Conservation (phyloP, 176 grass and related monocot species). For the Olyra latifolia region DNA sequence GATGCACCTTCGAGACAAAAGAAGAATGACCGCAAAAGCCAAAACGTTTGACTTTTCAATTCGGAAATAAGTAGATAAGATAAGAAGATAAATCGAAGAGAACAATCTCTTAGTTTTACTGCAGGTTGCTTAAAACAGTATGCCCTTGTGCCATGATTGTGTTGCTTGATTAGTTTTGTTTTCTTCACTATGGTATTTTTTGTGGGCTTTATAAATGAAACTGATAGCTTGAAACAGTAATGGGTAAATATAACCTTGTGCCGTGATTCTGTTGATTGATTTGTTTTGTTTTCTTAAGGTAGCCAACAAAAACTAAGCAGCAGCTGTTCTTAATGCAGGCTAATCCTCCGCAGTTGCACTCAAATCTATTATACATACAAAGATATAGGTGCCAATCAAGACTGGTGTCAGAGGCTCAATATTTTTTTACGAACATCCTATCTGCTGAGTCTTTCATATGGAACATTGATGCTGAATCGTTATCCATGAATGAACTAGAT, state of each 20-base stretch:
- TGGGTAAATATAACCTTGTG: not conserved
- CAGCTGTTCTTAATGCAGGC: conserved; percentile 58
- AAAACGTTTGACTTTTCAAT: too few species aligned
- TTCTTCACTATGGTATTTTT: too few species aligned
- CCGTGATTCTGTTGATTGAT: not conserved
- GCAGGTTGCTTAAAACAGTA: not conserved
- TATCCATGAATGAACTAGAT: conserved; percentile 85
- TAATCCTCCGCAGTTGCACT: conserved; percentile 94
- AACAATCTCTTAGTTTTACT: not conserved
- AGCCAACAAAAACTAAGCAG: conserved; percentile 9
- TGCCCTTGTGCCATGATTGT: too few species aligned
- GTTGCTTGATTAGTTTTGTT: not conserved
- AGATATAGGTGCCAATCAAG: conserved; percentile 75
- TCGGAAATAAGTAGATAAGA: too few species aligned
- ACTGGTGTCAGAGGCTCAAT: conserved; percentile 85
- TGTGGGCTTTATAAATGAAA: too few species aligned
- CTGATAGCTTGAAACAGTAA: too few species aligned
- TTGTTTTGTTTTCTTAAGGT: conserved; percentile 1
- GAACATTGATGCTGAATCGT: conserved; percentile 85
- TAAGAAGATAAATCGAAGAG: too few species aligned
- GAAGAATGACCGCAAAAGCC: too few species aligned
- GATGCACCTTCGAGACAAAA: too few species aligned
- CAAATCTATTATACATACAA: conserved; percentile 95
- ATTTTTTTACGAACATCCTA: conserved; percentile 94
- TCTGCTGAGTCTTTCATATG: conserved; percentile 97